Base-by-base conservation (phyloP, 2,329 filamentous ascomycete species). In the Endocalyx cinctus region DNA sequence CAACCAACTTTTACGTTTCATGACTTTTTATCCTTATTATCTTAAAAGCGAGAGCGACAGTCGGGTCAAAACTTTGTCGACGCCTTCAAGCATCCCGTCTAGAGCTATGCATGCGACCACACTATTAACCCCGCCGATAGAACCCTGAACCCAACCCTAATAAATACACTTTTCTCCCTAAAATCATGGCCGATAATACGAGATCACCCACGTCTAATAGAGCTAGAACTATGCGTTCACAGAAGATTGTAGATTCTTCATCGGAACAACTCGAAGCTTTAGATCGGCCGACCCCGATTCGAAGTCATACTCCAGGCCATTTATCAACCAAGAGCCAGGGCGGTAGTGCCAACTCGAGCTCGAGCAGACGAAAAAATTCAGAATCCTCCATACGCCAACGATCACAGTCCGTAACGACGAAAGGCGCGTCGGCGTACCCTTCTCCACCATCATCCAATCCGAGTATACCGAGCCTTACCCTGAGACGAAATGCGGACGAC, bases 261-360 rank as follows among this genome's bases (percentile, higher is more conserved):
- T 33, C 45, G 38, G 47, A 47, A 39, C 45, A 42, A 48, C 37
- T 45, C 47, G 59, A 63, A 37, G 51, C 52, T 37, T 57, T 44
- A 36, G 60, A 62, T 39, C 58, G 52, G 35, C 49, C 50, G 13
- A 50, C 54, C 34, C 56, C 41, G 58, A 67, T 67, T 17, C 69
- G 77, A 45, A 79, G 70, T 50, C 77, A 81, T 52, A 81, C 77
- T 2, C 77, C 77, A 2, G 75, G 77, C 37, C 75, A 79, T 47
- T 65, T 80, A 25, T 61, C 77, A 10, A 69, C 71, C 44, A 79
- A 73, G 60, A 77, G 71, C 58, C 69, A 71, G 39, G 37, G 46
- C 29, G 35, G 40, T 29, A 41, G 45, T 12, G n/a, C 32, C 22
- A 43, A 23, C 20, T n/a, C n/a, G n/a, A n/a, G 31, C 17, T 31